Evolutionary conservation across 495 filamentous ascomycete species (phyloP).

Genomic region (Neurospora cerealis): DNA sequence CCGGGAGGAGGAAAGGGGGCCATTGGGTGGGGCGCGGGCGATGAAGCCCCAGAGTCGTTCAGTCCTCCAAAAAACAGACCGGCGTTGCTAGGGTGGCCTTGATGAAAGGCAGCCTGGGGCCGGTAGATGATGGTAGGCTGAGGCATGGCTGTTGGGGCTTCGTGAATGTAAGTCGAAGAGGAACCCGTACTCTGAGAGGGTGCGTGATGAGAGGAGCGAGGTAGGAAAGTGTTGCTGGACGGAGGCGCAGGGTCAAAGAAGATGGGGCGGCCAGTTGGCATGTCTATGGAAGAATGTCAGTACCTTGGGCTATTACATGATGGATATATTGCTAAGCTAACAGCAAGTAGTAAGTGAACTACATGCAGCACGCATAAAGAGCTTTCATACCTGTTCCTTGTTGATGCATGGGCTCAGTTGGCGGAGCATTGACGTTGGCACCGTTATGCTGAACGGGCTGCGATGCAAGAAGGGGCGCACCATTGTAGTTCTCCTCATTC

Average conservation of each 20-base stretch:
- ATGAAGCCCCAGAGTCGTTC: slow-evolving; percentile 38
- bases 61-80: slow-evolving; percentile 35
- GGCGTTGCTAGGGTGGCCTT: slow-evolving; percentile 32
- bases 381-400: not conserved
- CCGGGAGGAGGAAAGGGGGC: slow-evolving; percentile 26
- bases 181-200: not conserved
- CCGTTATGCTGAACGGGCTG: not conserved
- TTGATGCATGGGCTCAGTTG: not conserved
- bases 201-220: not conserved
- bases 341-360: not conserved
- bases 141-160: not conserved
- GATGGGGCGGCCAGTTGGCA: not conserved
- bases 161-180: not conserved
- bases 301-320: not conserved
- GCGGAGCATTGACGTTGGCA: not conserved
- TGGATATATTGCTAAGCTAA: not conserved
- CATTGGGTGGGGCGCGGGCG: slow-evolving; percentile 32
- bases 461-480: not conserved
- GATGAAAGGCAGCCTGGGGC: slow-evolving; percentile 14
- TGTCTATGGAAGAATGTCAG: not conserved
- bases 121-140: slow-evolving; percentile 8
- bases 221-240: not conserved
- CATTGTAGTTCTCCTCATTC: not conserved
- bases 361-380: not conserved
- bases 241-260: not conserved